Base-by-base conservation (phyloP, 2,329 filamentous ascomycete genomes). In the Sporothrix phasma region DNA sequence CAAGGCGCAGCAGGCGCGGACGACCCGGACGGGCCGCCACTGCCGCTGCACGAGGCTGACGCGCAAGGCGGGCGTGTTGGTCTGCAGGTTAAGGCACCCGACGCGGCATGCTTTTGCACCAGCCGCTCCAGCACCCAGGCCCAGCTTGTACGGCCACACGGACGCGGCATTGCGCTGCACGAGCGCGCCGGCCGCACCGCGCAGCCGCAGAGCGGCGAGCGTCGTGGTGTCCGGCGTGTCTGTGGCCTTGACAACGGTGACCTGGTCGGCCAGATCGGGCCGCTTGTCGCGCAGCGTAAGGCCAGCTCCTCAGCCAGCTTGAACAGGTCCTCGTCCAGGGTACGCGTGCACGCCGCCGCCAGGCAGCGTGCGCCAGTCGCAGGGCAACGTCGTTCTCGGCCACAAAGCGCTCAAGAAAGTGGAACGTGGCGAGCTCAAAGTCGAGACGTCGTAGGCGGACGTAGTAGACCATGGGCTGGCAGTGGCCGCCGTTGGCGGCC, bases 61-160 rank as follows among this genome's bases (percentile, higher is more conserved):
- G 11, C 73, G 72, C 6, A 78, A 79, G 1, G 85, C 88, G 0
- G 88, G 83, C 17, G 89, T 92, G 65, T 81, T 84, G 5, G 88
- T 92, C 74, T 92, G 89, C 29, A 93, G 78, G 70, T 92, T 92
- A 92, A 85, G 3, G 19, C 10, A 51, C 15, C 29, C 47, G 71
- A 72, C 2, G 78, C 67, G 64, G 78, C 67, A 65, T 73, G 71
- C 60, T 68, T 69, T 31, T 64, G 67, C 1, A 84, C 70, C 0
- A 90, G 79, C 8, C 77, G 74, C 71, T 89, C 84, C 0, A 96
- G 76, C 0, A 92, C 79, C 74, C 85, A 88, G 1, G 85, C 78
- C 1, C 19, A 95, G 82, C 75, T 94, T 95, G 74, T 95, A 96
- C 0, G 91, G 91, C 88, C 88, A 92, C 53, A 90, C 72, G 69